phyloP scores from a whole-genome alignment of 257 asterid genomes.

The Nicotiana noctiflora region DNA sequence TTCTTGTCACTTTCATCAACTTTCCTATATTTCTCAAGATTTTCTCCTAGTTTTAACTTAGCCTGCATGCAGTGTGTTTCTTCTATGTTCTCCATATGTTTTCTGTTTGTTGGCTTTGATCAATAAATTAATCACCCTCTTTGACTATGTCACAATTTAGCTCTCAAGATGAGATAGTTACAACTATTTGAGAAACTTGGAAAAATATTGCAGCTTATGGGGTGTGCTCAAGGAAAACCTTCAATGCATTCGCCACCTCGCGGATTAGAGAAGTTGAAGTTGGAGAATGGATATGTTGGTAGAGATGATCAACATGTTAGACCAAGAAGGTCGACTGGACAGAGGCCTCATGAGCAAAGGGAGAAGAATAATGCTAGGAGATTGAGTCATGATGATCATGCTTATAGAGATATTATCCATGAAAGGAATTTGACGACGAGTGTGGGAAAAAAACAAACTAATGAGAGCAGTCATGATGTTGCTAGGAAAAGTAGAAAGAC shows the following conservation, averaged over 20 bases:
- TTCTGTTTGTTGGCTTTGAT: conserved; percentile 12
- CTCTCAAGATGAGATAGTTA: too few species aligned
- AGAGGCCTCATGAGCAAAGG: conserved; percentile 21
- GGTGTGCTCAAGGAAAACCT: conserved; percentile 43
- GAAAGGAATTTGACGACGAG: conserved; percentile 15
- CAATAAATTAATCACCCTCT: conserved; percentile 26
- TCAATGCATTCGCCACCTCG: conserved; percentile 33
- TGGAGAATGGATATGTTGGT: conserved; percentile 39
- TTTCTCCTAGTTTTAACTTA: background rate
- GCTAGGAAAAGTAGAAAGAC: conserved; percentile 7
- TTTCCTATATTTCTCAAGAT: background rate
- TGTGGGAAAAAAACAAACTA: conserved; percentile 23
- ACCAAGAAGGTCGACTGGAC: conserved; percentile 41
- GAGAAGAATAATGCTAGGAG: conserved; percentile 25
- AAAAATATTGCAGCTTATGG: conserved; percentile 30
- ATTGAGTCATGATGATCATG: conserved; percentile 11
- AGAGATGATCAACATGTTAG: conserved; percentile 21
- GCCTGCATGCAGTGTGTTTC: conserved; percentile 14
- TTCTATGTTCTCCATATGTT: conserved; percentile 30
- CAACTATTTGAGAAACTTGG: background rate
- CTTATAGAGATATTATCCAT: conserved; percentile 9
- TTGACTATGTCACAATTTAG: conserved; percentile 11
- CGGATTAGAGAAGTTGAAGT: conserved; percentile 42
- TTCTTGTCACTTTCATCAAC: conserved; percentile 12
- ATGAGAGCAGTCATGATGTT: conserved; percentile 13